Evolutionary conservation across 1,284 basidiomycete species (phyloP).

Genomic region (Fomitopsis palustris): DNA sequence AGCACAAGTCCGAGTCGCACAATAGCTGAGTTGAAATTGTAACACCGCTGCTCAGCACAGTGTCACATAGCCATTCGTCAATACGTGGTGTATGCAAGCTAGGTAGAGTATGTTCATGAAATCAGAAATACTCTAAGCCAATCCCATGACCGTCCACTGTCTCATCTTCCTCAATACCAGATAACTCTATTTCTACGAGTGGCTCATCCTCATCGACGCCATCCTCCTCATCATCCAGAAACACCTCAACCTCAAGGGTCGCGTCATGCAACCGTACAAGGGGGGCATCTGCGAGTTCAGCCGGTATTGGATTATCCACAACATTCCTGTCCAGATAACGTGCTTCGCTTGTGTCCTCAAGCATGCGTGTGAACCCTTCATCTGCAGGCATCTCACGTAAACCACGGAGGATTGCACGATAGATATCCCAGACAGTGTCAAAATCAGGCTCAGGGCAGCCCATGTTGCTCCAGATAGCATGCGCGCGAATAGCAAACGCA

Average conservation of each 20-base stretch:
- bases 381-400: background rate
- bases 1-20: too few species aligned
- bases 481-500: background rate
- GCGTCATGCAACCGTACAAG: background rate
- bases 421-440: background rate
- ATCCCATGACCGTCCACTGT: background rate
- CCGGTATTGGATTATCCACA: background rate
- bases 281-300: background rate
- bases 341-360: background rate
- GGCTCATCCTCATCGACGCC: background rate
- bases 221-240: background rate
- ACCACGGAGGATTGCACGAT: background rate
- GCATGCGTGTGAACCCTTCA: background rate
- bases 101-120: background rate
- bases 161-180: background rate
- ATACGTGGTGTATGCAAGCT: background rate
- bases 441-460: background rate
- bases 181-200: background rate
- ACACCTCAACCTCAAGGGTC: background rate
- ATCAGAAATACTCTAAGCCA: background rate
- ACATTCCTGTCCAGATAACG: background rate
- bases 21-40: too few species aligned
- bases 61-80: background rate
- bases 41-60: too few species aligned
- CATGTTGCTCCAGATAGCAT: background rate